Evolutionary conservation across 2,329 filamentous ascomycete genomes (phyloP).

Genomic region (Neonectria coccinea): DNA sequence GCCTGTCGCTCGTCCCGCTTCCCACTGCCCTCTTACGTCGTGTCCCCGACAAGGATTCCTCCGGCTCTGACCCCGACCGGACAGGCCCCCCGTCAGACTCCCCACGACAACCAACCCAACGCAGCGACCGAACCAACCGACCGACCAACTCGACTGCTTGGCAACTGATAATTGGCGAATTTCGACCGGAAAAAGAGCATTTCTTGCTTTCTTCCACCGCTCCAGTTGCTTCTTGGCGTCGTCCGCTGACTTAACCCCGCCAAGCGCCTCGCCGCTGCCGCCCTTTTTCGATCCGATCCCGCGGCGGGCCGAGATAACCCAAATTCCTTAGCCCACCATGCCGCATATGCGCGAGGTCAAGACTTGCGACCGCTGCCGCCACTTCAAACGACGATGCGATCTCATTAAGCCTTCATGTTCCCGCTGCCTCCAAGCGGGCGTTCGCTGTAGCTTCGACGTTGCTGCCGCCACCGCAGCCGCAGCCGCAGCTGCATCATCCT

Average conservation of each 20-base stretch:
- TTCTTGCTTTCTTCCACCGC: slow-evolving; percentile 17
- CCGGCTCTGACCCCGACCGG: slow-evolving; percentile 21
- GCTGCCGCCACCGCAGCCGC: slow-evolving; percentile 31
- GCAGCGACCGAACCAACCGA: slow-evolving; percentile 10
- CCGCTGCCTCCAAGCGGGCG: slow-evolving; percentile 49
- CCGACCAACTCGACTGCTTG: neutral
- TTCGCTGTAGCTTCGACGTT: slow-evolving; percentile 50
- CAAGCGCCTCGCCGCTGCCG: slow-evolving; percentile 17
- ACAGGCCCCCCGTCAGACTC: slow-evolving; percentile 16
- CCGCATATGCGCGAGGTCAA: slow-evolving; percentile 51
- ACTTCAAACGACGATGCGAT: slow-evolving; percentile 53
- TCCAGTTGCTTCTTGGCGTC: slow-evolving; percentile 4
- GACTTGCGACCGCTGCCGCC: slow-evolving; percentile 53
- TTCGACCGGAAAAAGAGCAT: slow-evolving; percentile 7
- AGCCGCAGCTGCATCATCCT: slow-evolving; percentile 31
- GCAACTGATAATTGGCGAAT: neutral
- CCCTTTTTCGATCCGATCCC: slow-evolving; percentile 17
- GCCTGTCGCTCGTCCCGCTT: slow-evolving; percentile 9
- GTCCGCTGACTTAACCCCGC: slow-evolving; percentile 11
- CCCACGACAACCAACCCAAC: slow-evolving; percentile 18
- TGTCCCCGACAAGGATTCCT: slow-evolving; percentile 24
- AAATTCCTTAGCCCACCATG: slow-evolving; percentile 38
- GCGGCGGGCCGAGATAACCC: slow-evolving; percentile 29
- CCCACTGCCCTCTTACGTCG: slow-evolving; percentile 9
- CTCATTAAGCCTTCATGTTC: slow-evolving; percentile 51